These are phyloP conservation scores for Trifolium pratense DNA, from an alignment of 306 rosid species.

Conservation along the genomic window DNA sequence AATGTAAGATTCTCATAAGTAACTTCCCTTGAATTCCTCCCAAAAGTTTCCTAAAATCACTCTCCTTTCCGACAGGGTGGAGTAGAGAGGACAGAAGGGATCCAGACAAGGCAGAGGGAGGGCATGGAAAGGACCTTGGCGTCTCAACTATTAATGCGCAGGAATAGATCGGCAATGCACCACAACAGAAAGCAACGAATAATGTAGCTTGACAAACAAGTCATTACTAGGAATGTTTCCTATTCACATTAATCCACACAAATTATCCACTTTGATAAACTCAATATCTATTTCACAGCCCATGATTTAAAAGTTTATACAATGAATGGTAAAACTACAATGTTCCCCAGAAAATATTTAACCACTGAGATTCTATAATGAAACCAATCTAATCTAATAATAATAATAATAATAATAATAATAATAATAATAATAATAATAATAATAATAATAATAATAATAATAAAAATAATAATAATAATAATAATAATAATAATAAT, in stretches of 20 bases:
- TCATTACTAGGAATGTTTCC: neutral
- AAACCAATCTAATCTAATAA: slow-evolving; percentile 29
- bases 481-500: too few species aligned
- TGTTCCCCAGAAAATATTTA: slow-evolving; percentile 37
- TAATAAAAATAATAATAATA: too few species aligned
- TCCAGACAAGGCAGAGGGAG: neutral
- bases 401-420: too few species aligned
- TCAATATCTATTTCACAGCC: neutral
- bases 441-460: too few species aligned
- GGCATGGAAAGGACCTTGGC: neutral
- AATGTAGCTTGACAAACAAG: neutral
- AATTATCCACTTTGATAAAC: neutral
- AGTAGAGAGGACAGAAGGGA: neutral
- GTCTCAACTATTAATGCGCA: neutral
- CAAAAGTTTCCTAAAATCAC: too few species aligned
- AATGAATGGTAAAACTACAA: slow-evolving; percentile 49
- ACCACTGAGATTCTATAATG: slow-evolving; percentile 25
- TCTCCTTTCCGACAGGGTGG: neutral
- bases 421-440: too few species aligned
- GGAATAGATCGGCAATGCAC: neutral
- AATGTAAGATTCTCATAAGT: too few species aligned
- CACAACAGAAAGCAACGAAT: neutral
- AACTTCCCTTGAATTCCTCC: too few species aligned
- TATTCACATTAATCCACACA: neutral
- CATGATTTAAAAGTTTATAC: slow-evolving; percentile 24